Evolutionary conservation across 257 asterid genomes (phyloP).

Genomic region (Paraleonurus japonicus): DNA sequence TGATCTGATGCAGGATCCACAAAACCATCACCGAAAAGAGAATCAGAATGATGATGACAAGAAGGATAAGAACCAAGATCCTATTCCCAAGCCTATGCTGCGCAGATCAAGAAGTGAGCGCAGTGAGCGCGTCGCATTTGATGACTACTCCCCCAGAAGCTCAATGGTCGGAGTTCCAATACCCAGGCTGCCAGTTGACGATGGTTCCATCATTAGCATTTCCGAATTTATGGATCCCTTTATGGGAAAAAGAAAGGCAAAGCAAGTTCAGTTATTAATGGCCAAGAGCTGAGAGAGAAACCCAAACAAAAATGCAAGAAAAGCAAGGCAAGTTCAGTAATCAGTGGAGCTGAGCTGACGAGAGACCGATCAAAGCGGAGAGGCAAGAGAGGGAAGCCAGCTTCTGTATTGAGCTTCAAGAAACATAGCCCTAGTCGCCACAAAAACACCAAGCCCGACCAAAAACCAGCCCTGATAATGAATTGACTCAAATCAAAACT

Average conservation of each 20-base stretch:
- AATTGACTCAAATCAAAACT: constrained; percentile 12
- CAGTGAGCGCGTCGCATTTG: constrained; percentile 47
- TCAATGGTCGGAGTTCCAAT: constrained; percentile 38
- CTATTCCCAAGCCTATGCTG: constrained; percentile 42
- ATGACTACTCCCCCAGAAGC: constrained; percentile 35
- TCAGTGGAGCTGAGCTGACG: constrained; percentile 46
- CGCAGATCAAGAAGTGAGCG: constrained; percentile 69
- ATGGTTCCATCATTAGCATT: constrained; percentile 51
- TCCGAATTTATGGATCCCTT: constrained; percentile 38
- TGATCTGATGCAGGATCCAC: constrained; percentile 45
- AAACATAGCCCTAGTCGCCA: not conserved
- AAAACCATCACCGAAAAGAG: constrained; percentile 2
- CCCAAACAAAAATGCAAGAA: constrained; percentile 33
- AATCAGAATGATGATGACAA: not conserved
- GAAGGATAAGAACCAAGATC: no score
- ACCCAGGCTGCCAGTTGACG: constrained; percentile 25
- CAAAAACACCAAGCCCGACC: not conserved
- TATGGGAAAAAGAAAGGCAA: constrained; percentile 44
- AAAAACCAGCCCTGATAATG: constrained; percentile 2
- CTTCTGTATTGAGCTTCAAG: constrained; percentile 12
- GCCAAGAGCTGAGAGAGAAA: constrained; percentile 51
- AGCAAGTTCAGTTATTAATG: constrained; percentile 71
- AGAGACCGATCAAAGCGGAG: constrained; percentile 33
- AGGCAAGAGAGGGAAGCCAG: not conserved
- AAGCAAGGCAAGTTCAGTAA: constrained; percentile 49